Percentiles rank a stretch among this genome's conserved stretches.
Evolutionary conservation across 352 stramenopile species (phyloP).

Genomic region (Globisporangium camurandrum): DNA sequence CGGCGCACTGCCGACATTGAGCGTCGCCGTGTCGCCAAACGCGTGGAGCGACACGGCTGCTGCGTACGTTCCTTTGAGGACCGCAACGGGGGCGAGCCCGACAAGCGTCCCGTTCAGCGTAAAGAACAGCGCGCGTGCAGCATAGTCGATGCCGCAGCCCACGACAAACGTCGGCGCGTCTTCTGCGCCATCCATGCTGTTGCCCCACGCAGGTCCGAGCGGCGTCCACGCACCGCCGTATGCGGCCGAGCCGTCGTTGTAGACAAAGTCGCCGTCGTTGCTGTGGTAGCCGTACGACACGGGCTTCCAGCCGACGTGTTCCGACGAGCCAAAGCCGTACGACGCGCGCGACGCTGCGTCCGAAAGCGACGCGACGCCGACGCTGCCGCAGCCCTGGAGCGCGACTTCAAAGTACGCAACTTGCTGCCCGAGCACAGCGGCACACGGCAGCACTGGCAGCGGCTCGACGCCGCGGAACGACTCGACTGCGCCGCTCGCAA

Average conservation of each 20-base stretch:
- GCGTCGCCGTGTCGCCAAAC: constrained; percentile 56
- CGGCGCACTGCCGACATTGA: constrained; percentile 64
- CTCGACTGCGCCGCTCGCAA: constrained; percentile 59
- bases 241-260: constrained; percentile 55
- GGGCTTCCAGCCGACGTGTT: constrained; percentile 78
- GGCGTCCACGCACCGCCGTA: constrained; percentile 69
- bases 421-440: constrained; percentile 34
- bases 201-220: constrained; percentile 66
- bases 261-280: constrained; percentile 83
- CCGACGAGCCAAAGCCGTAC: constrained; percentile 77
- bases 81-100: constrained; percentile 27
- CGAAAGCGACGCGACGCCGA: constrained; percentile 65
- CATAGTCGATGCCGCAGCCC: constrained; percentile 67
- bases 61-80: constrained; percentile 57
- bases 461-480: constrained; percentile 50
- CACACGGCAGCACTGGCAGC: constrained; percentile 50
- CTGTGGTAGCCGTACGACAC: constrained; percentile 81
- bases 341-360: constrained; percentile 38
- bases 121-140: constrained; percentile 61
- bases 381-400: constrained; percentile 65
- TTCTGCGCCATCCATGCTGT: constrained; percentile 15
- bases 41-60: constrained; percentile 72
- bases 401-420: constrained; percentile 77
- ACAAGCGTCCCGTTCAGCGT: constrained; percentile 70
- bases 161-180: constrained; percentile 33